These are phyloP conservation scores for Cinchona pubescens DNA, from an alignment of 257 asterid species.

Conservation along the genomic window DNA sequence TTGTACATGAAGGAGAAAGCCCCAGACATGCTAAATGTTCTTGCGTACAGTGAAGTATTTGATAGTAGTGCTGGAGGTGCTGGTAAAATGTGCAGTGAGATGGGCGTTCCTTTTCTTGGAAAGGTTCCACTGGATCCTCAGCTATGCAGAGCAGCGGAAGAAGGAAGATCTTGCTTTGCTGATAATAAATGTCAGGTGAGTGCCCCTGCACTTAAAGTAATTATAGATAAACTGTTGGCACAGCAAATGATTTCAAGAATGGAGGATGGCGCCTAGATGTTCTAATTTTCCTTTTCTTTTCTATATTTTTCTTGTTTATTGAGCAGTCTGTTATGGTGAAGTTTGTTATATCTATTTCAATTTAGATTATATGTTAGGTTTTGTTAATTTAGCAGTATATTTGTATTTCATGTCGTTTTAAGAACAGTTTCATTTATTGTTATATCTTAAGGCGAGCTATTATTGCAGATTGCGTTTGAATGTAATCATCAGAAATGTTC, in stretches of 20 bases:
- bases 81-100: slow-evolving; percentile 72
- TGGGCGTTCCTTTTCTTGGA: slow-evolving; percentile 85
- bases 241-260: slow-evolving; percentile 37
- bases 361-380: not conserved
- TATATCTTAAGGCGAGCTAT: not conserved
- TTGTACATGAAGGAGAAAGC: slow-evolving; percentile 57
- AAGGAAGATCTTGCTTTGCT: slow-evolving; percentile 80
- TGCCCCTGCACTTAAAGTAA: slow-evolving; percentile 61
- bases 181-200: slow-evolving; percentile 52
- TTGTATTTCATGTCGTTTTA: not conserved
- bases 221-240: slow-evolving; percentile 52
- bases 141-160: slow-evolving; percentile 88
- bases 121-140: slow-evolving; percentile 86
- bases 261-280: slow-evolving; percentile 30
- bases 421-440: too few relatives aligned
- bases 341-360: not conserved
- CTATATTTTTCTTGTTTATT: not conserved
- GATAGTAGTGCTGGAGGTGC: slow-evolving; percentile 91
- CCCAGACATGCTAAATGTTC: slow-evolving; percentile 56
- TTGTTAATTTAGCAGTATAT: not conserved
- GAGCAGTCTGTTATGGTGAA: not conserved
- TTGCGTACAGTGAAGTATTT: slow-evolving; percentile 66
- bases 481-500: too few relatives aligned
- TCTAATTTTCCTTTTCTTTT: not conserved
- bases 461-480: too few relatives aligned